These are phyloP conservation scores for Aspergillus unguis DNA, from an alignment of 2,329 filamentous ascomycete species.

Conservation along the genomic window DNA sequence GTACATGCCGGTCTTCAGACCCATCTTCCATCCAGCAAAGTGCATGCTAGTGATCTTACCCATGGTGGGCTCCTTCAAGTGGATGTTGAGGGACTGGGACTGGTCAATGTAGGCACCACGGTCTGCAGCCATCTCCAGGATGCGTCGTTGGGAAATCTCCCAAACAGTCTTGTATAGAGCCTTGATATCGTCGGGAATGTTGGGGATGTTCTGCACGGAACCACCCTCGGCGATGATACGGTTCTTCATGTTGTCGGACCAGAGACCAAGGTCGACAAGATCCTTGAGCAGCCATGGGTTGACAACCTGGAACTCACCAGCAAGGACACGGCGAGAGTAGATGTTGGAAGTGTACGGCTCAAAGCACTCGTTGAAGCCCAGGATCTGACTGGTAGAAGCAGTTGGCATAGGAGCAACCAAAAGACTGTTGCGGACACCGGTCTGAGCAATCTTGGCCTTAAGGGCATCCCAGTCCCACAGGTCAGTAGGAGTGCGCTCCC, in stretches of 20 bases:
- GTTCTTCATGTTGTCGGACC: conserved; percentile 99
- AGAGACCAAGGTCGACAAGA: conserved; percentile 93
- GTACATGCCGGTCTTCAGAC: conserved; percentile 99
- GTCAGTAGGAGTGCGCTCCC: conserved; percentile 87
- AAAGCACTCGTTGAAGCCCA: conserved; percentile 99
- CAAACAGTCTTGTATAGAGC: conserved; percentile 98
- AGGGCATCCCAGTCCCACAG: conserved; percentile 94
- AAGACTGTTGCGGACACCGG: conserved; percentile 92
- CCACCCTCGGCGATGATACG: conserved; percentile 97
- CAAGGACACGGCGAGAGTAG: conserved; percentile 95
- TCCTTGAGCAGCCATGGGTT: conserved; percentile 99
- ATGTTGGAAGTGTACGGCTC: conserved; percentile 99
- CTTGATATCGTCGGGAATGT: conserved; percentile 94
- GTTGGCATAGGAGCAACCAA: conserved; percentile 97
- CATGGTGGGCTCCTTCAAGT: conserved; percentile 99
- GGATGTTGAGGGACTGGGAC: conserved; percentile 98
- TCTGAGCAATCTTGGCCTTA: conserved; percentile 86
- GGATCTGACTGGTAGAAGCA: conserved; percentile 92
- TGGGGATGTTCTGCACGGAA: conserved; percentile 94
- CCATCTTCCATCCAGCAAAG: conserved; percentile 98
- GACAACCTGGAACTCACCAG: conserved; percentile 98
- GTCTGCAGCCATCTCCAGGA: conserved; percentile 97
- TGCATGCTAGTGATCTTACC: conserved; percentile 99
- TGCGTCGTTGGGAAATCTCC: conserved; percentile 95
- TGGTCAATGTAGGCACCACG: conserved; percentile 98